Percentiles rank a stretch among this genome's conserved stretches.
Conservation (phyloP, 345 rosid genomes). For the Capsella bursapastoris region DNA sequence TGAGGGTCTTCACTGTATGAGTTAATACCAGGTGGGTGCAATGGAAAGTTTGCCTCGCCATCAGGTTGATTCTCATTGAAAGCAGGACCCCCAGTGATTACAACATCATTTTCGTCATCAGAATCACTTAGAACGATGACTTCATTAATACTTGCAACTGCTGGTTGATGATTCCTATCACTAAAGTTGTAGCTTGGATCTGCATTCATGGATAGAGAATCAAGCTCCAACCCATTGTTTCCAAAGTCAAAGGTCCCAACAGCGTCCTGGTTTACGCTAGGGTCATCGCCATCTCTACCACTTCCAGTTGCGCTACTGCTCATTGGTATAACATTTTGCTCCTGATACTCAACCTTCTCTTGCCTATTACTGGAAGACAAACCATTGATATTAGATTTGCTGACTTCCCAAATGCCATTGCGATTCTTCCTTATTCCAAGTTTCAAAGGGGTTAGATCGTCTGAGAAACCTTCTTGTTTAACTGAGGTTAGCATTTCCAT, state of each 20-base stretch:
- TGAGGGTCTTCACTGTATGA: slow-evolving; percentile 65
- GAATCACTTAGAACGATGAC: slow-evolving; percentile 90
- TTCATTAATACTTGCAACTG: slow-evolving; percentile 59
- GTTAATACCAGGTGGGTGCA: slow-evolving; percentile 54
- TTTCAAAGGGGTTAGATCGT: slow-evolving; percentile 69
- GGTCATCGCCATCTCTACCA: slow-evolving; percentile 90
- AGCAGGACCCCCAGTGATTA: slow-evolving; percentile 51
- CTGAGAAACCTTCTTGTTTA: slow-evolving; percentile 77
- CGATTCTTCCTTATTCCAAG: slow-evolving; percentile 84
- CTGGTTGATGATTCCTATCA: slow-evolving; percentile 46
- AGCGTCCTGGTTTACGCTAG: slow-evolving; percentile 89
- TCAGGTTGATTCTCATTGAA: slow-evolving; percentile 29
- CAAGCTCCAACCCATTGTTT: slow-evolving; percentile 70
- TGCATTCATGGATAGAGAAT: slow-evolving; percentile 64
- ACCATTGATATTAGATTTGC: slow-evolving; percentile 65
- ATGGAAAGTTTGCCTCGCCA: slow-evolving; percentile 55
- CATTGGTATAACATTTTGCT: slow-evolving; percentile 74
- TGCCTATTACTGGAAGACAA: slow-evolving; percentile 65
- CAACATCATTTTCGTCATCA: slow-evolving; percentile 74
- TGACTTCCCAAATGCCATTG: slow-evolving; percentile 83
- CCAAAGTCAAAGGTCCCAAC: slow-evolving; percentile 64
- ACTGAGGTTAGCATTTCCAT: slow-evolving; percentile 54
- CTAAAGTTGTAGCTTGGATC: slow-evolving; percentile 56
- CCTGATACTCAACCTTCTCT: slow-evolving; percentile 53
- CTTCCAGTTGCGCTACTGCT: slow-evolving; percentile 91